Conservation (phyloP, 2,329 filamentous ascomycete species). For the Hymenoscyphus occultus region DNA sequence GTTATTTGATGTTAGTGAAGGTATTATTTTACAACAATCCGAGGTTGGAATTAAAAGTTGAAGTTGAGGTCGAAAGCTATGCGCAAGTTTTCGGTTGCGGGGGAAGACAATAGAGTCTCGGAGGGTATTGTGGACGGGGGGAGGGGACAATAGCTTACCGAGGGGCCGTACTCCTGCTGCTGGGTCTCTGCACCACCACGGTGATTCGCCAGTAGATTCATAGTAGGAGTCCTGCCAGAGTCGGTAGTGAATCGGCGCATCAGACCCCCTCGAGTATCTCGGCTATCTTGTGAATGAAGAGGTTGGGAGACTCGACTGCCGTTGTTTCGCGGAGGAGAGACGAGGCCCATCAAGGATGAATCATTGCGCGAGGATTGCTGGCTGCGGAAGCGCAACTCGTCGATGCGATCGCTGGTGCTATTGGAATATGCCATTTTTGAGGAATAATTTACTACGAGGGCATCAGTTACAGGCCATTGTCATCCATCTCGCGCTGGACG, state of each 20-base stretch:
- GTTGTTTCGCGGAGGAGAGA: constrained; percentile 72
- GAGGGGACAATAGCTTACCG: constrained; percentile 31
- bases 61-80: constrained; percentile 6
- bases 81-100: not conserved
- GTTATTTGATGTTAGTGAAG: constrained; percentile 23
- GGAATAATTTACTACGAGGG: constrained; percentile 23
- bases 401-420: constrained; percentile 64
- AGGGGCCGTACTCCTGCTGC: constrained; percentile 35
- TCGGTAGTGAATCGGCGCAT: constrained; percentile 94
- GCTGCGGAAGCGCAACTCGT: constrained; percentile 74
- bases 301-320: constrained; percentile 60
- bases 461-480: constrained; percentile 6
- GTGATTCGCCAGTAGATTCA: constrained; percentile 45
- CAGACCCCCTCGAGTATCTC: constrained; percentile 75
- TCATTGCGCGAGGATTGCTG: constrained; percentile 78
- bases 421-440: constrained; percentile 61
- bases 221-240: constrained; percentile 75
- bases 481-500: not conserved
- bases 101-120: constrained; percentile 5
- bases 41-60: not conserved
- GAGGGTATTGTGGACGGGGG: constrained; percentile 8
- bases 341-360: constrained; percentile 68
- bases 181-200: constrained; percentile 31
- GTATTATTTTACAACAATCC: constrained; percentile 8
- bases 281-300: constrained; percentile 61